phyloP scores from a whole-genome alignment of 78 protist genomes.

The Dictyostelium brefeldianum region DNA sequence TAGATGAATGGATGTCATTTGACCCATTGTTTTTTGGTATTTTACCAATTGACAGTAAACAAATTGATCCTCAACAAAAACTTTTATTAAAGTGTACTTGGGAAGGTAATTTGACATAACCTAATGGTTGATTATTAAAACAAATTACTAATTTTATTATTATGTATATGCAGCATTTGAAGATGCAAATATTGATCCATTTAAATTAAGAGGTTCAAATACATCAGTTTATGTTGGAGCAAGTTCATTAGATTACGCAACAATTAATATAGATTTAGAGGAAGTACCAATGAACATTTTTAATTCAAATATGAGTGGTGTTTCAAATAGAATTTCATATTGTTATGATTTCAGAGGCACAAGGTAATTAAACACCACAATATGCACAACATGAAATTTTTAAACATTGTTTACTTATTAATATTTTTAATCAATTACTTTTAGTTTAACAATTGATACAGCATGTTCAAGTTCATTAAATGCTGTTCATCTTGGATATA shows the following conservation, averaged over 20 bases:
- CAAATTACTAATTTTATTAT: no score
- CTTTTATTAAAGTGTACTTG: slow-evolving; percentile 46
- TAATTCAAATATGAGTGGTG: neutral
- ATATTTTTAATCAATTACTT: no score
- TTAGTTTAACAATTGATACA: slow-evolving; percentile 90
- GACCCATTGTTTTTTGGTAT: slow-evolving; percentile 72
- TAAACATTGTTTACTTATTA: no score
- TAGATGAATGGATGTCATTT: slow-evolving; percentile 37
- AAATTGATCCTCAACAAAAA: slow-evolving; percentile 90
- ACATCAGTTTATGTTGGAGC: slow-evolving; percentile 61
- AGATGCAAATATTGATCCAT: slow-evolving; percentile 52
- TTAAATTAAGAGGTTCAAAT: slow-evolving; percentile 9
- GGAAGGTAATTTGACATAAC: neutral
- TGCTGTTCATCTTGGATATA: slow-evolving; percentile 67
- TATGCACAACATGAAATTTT: no score
- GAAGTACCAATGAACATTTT: neutral
- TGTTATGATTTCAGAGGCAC: slow-evolving; percentile 23
- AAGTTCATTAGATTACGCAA: neutral
- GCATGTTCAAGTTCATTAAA: slow-evolving; percentile 91
- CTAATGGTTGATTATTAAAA: no score
- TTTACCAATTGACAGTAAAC: slow-evolving; percentile 53
- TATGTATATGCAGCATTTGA: slow-evolving; percentile 21
- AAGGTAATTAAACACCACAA: slow-evolving; percentile 48
- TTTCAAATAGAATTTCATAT: slow-evolving; percentile 27
- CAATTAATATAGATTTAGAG: neutral